Percentiles rank a stretch among this genome's conserved stretches.
phyloP scores from a whole-genome alignment of 2,329 filamentous ascomycete species.

The Ceratocystis variospora region DNA sequence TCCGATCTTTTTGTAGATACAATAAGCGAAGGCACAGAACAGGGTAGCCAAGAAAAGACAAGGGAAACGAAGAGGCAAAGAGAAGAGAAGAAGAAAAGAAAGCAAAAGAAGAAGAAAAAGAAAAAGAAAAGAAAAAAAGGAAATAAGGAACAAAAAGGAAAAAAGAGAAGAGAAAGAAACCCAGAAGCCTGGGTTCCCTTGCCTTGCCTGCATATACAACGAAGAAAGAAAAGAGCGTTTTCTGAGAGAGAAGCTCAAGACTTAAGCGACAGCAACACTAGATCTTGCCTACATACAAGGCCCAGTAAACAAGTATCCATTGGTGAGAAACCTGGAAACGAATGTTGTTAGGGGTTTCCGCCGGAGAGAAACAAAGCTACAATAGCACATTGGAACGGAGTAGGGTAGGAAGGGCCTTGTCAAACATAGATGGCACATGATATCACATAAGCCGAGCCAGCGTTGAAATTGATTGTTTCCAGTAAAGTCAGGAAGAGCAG shows the following conservation, averaged over 20 bases:
- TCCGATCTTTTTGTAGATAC: background rate
- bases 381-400: background rate
- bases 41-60: background rate
- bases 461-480: background rate
- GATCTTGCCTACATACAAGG: background rate
- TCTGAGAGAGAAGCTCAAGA: background rate
- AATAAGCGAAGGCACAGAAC: background rate
- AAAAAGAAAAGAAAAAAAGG: background rate
- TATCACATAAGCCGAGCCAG: background rate
- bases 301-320: background rate
- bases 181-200: background rate
- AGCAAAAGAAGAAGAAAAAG: background rate
- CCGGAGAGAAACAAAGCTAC: background rate
- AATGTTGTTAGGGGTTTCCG: background rate
- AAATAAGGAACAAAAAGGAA: background rate
- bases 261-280: background rate
- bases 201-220: background rate
- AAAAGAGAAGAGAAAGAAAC: background rate
- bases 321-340: background rate
- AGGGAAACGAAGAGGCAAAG: background rate
- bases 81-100: background rate
- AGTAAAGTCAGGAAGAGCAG: background rate
- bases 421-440: constrained; percentile 1
- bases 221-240: background rate
- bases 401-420: background rate